Base-by-base conservation (phyloP, 208 protist genomes). In the Leishmania braziliensis region DNA sequence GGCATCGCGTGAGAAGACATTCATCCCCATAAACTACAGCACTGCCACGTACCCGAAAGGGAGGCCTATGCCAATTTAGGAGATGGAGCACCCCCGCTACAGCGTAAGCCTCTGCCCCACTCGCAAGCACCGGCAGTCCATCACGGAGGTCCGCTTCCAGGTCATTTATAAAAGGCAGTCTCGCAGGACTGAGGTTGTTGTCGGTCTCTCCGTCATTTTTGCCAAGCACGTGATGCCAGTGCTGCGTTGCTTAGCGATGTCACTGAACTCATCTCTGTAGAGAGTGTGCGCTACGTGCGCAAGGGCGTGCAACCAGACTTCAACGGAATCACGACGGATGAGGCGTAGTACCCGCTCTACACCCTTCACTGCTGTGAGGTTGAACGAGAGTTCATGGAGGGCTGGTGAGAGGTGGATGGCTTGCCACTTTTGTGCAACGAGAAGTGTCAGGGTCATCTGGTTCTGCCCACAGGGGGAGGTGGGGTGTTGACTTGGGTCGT, bases 311-410 rank as follows among this genome's bases (percentile, higher is more conserved):
- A 90, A 51, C 91, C 90, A 3, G 87, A 88, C 63, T 86, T 86
- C 63, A 97, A 97, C 65, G 91, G 95, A 36, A 88, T 97, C 54
- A 83, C 92, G 33, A 88, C 94, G 8, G 94, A 97, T 78, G 95
- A 97, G 87, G 83, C 97, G 48, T 95, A 89, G 79, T 98, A 98
- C 86, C 91, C 93, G 16, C 82, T 97, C 46, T 93, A 98, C 83
- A 89, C 97, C 54, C 90, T 97, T 39, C 75, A 97, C 54, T 87
- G 95, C 60, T 97, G 90, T 83, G 93, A 96, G 76, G 93, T 98
- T 60, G 94, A 98, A 69, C 88, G 84, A 16, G 81, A 86, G 46
- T 78, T 97, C 36, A 88, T 98, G 18, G 87, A 94, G 68, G 94
- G 90, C 26, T 92, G 81, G 56, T 83, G 95, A 50, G 83, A 90